These are phyloP conservation scores for Lachnellula suecica DNA, from an alignment of 2,329 filamentous ascomycete species.

Conservation along the genomic window DNA sequence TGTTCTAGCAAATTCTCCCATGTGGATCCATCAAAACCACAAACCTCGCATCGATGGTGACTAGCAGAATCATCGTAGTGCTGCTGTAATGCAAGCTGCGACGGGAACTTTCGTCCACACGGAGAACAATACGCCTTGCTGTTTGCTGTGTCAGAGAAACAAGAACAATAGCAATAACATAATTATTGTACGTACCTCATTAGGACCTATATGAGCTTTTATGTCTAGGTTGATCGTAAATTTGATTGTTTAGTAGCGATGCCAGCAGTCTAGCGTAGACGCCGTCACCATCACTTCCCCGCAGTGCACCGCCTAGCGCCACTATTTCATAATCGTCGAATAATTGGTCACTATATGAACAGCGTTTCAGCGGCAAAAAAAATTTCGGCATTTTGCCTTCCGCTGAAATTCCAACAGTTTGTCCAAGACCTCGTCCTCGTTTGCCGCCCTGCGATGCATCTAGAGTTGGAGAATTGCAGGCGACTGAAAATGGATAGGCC, in stretches of 20 bases:
- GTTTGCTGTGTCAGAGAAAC: background rate
- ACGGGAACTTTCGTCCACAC: background rate
- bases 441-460: no score
- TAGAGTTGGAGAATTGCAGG: no score
- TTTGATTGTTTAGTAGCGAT: background rate
- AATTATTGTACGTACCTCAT: background rate
- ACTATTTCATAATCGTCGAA: no score
- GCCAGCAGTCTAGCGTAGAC: background rate
- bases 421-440: no score
- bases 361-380: no score
- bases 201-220: no score
- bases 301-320: no score
- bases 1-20: constrained; percentile 4
- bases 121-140: background rate
- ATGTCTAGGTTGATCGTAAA: background rate
- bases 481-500: no score
- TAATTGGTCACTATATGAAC: no score
- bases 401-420: no score
- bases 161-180: background rate
- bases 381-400: no score
- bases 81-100: background rate
- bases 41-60: constrained; percentile 6
- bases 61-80: constrained; percentile 5
- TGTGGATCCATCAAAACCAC: constrained; percentile 4
- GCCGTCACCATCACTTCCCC: background rate